Percentiles rank a stretch among this genome's conserved stretches.
phyloP scores from a whole-genome alignment of 306 rosid species.

The Mimosa bimucronata region DNA sequence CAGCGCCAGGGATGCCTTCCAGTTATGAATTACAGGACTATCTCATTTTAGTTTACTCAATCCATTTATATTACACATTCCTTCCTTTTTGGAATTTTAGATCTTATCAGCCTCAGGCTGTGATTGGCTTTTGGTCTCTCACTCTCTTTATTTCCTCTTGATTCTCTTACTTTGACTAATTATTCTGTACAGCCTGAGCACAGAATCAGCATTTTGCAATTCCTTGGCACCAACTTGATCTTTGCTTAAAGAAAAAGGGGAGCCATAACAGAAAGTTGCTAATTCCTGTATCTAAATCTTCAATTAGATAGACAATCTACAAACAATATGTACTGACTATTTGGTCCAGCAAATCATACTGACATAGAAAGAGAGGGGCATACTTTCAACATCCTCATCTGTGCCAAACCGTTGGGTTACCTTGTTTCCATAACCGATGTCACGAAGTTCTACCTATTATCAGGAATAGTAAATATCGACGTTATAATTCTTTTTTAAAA shows the following conservation, averaged over 20 bases:
- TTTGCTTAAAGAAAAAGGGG: background rate
- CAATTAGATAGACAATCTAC: constrained; percentile 15
- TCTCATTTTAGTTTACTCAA: background rate
- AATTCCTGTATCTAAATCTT: background rate
- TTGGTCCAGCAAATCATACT: constrained; percentile 20
- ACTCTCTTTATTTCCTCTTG: background rate
- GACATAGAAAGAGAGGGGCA: constrained; percentile 39
- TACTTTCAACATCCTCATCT: constrained; percentile 81
- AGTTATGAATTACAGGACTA: background rate
- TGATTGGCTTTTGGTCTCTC: background rate
- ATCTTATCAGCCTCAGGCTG: background rate
- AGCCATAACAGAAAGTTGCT: background rate
- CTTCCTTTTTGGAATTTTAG: background rate
- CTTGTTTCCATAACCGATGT: constrained; percentile 81
- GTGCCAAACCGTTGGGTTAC: constrained; percentile 72
- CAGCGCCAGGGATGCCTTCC: background rate
- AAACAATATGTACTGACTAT: constrained; percentile 5
- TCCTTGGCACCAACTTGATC: background rate
- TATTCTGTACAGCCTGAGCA: background rate
- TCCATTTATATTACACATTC: background rate
- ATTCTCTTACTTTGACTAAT: background rate
- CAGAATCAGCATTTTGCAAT: background rate
- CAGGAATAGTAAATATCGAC: constrained; percentile 39
- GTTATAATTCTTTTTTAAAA: background rate
- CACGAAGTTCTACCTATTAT: constrained; percentile 89